Evolutionary conservation across 176 grass and related monocot genomes (phyloP).

Genomic region (Aechmea fasciata): DNA sequence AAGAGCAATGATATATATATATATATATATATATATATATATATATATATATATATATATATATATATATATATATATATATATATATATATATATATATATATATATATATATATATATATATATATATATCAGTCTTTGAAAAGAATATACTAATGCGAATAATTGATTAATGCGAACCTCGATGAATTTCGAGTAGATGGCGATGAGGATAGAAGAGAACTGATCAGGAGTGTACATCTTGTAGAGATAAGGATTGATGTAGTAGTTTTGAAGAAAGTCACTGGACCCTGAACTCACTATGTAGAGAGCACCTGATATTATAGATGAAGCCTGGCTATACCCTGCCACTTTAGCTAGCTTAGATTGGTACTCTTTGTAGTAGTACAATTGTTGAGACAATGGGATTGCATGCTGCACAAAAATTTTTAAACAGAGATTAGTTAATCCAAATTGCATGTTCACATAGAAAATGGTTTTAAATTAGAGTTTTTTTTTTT

Average conservation of each 20-base stretch:
- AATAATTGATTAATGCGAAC: conserved; percentile 16
- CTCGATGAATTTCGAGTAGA: conserved; percentile 36
- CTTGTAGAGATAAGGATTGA: conserved; percentile 44
- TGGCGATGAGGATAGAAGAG: conserved; percentile 40
- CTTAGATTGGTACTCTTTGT: conserved; percentile 65
- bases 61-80: too few relatives aligned
- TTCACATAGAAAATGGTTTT: not conserved
- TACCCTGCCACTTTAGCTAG: conserved; percentile 38
- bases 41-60: too few relatives aligned
- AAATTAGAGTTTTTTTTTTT: not conserved
- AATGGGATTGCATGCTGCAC: conserved; percentile 65
- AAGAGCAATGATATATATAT: too few relatives aligned
- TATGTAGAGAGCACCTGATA: conserved; percentile 56
- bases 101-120: too few relatives aligned
- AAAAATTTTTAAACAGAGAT: not conserved
- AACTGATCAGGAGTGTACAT: conserved; percentile 39
- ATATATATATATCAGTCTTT: too few relatives aligned
- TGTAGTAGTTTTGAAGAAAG: conserved; percentile 90
- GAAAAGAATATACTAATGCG: not conserved
- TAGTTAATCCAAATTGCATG: not conserved
- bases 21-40: too few relatives aligned
- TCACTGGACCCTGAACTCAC: conserved; percentile 59
- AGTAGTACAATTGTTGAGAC: conserved; percentile 65
- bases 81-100: too few relatives aligned
- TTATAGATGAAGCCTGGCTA: conserved; percentile 28